These are phyloP conservation scores for Heliosperma pusillum DNA, from an alignment of 148 eudicot species.

Conservation along the genomic window DNA sequence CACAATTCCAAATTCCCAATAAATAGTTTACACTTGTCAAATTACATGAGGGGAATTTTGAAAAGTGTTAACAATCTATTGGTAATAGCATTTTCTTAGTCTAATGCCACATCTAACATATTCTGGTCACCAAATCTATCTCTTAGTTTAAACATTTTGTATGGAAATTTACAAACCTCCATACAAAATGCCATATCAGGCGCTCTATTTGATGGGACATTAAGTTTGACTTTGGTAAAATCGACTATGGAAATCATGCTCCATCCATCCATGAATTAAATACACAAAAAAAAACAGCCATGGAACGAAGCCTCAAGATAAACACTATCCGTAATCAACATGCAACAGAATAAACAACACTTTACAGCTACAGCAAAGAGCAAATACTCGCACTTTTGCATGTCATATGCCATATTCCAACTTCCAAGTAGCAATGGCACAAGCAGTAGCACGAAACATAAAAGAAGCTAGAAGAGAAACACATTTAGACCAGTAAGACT, in stretches of 20 bases:
- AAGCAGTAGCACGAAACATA: no score
- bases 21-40: no score
- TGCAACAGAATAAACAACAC: no score
- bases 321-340: background rate
- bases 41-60: no score
- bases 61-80: no score
- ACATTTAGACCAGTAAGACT: no score
- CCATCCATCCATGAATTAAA: background rate
- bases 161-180: conserved; percentile 75
- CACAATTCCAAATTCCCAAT: no score
- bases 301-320: background rate
- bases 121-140: no score
- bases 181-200: conserved; percentile 38
- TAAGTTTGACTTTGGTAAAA: background rate
- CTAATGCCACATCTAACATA: no score
- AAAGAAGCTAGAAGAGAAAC: no score
- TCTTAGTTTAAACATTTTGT: no score
- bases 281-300: background rate
- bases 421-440: background rate
- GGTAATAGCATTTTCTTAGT: no score
- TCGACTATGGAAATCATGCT: background rate
- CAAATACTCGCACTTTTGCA: background rate
- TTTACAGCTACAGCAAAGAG: background rate
- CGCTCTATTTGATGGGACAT: background rate
- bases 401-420: background rate